Conservation (phyloP, 345 rosid species). For the Nephelium lappaceum region DNA sequence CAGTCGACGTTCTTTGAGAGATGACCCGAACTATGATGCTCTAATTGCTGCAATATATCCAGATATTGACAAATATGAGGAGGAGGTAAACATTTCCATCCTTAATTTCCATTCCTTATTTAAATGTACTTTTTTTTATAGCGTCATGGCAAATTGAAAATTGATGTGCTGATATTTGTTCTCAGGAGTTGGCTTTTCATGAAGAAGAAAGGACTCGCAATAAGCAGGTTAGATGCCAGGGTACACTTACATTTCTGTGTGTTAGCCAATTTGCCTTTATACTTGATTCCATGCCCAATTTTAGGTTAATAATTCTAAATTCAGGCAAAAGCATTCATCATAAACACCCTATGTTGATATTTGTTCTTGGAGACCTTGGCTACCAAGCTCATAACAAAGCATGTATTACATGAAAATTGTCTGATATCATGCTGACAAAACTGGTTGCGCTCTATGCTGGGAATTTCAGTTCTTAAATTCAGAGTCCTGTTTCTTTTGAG, state of each 20-base stretch:
- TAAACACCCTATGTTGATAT: conserved; percentile 11
- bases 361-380: background rate
- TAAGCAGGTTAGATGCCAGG: conserved; percentile 63
- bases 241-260: conserved; percentile 8
- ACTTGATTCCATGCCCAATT: background rate
- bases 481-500: conserved; percentile 1
- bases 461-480: background rate
- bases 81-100: conserved; percentile 54
- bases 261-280: conserved; percentile 14
- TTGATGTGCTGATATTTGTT: conserved; percentile 25
- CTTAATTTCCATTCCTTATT: conserved; percentile 4
- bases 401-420: background rate
- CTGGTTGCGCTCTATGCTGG: background rate
- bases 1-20: conserved; percentile 94
- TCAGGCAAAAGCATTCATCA: conserved; percentile 9
- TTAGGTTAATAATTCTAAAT: conserved; percentile 10
- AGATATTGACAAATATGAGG: conserved; percentile 77
- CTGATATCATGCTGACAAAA: background rate
- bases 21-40: conserved; percentile 91
- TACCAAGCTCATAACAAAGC: conserved; percentile 1
- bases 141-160: conserved; percentile 8
- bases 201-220: conserved; percentile 86
- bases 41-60: conserved; percentile 80
- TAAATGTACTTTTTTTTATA: conserved; percentile 15
- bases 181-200: conserved; percentile 81